phyloP scores from a whole-genome alignment of 768 basidiomycete species.

The Russula olivacea region DNA sequence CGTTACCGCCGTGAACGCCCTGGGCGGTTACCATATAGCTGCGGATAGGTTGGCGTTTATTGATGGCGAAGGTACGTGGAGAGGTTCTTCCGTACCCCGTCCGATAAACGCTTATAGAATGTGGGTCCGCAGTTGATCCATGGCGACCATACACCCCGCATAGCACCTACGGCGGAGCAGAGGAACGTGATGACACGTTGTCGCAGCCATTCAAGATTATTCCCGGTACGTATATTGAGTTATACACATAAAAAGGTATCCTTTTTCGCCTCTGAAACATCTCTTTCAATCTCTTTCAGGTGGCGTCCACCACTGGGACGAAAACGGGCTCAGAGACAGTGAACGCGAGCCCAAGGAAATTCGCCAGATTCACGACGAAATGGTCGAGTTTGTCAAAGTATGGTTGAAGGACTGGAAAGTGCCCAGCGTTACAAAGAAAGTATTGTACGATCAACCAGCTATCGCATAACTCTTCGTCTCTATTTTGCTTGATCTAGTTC shows the following conservation, averaged over 20 bases:
- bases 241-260: background rate
- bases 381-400: slow-evolving; percentile 66
- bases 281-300: slow-evolving; percentile 37
- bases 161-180: slow-evolving; percentile 54
- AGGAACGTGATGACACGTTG: slow-evolving; percentile 62
- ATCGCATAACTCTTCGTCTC: background rate
- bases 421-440: background rate
- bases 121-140: slow-evolving; percentile 58
- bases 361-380: slow-evolving; percentile 70
- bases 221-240: slow-evolving; percentile 48
- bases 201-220: slow-evolving; percentile 82
- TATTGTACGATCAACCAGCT: background rate
- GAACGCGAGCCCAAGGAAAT: slow-evolving; percentile 71
- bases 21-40: slow-evolving; percentile 82
- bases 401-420: slow-evolving; percentile 53
- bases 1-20: slow-evolving; percentile 69
- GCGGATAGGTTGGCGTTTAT: slow-evolving; percentile 82
- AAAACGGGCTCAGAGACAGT: slow-evolving; percentile 65
- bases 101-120: background rate
- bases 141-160: slow-evolving; percentile 88
- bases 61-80: slow-evolving; percentile 62
- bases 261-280: background rate
- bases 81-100: background rate
- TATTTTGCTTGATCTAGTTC: background rate
- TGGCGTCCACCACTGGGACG: slow-evolving; percentile 69